Conservation (phyloP, 192 early-diverging fungal genomes). For the Geranomyces variabilis region DNA sequence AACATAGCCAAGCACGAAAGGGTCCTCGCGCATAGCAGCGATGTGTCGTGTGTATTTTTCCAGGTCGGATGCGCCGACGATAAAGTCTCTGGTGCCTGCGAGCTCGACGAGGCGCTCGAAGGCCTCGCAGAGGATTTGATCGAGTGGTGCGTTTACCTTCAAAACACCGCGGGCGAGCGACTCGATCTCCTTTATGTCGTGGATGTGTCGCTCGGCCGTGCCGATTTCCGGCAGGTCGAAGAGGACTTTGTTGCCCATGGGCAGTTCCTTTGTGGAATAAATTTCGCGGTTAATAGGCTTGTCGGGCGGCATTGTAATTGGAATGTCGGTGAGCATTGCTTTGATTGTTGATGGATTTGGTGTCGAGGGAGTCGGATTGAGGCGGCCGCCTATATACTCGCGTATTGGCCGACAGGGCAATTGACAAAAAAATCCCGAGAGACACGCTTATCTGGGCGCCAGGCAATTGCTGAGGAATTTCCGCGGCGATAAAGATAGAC, state of each 20-base stretch:
- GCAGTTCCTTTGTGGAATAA: no score
- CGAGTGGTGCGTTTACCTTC: conserved; percentile 27
- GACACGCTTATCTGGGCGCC: no score
- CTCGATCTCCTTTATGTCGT: conserved; percentile 41
- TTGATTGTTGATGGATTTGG: no score
- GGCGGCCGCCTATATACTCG: no score
- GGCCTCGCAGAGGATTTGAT: conserved; percentile 29
- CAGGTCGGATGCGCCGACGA: conserved; percentile 25
- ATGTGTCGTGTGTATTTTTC: conserved; percentile 33
- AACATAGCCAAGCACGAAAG: conserved; percentile 32
- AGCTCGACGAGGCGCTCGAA: conserved; percentile 45
- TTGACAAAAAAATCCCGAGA: no score
- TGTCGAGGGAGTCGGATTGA: no score
- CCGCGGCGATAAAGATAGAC: no score
- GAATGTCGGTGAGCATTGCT: no score
- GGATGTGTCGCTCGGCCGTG: conserved; percentile 26
- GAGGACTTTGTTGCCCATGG: background rate
- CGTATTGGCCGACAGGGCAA: no score
- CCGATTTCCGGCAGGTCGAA: conserved; percentile 16
- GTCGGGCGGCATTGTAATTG: no score
- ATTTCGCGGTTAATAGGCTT: no score
- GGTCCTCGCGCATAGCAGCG: conserved; percentile 30
- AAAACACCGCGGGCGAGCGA: conserved; percentile 27
- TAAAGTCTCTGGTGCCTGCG: conserved; percentile 42
- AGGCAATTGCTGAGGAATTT: no score